These are phyloP conservation scores for Oryza glumipatula DNA, from an alignment of 176 grass and related monocot species.

Conservation along the genomic window DNA sequence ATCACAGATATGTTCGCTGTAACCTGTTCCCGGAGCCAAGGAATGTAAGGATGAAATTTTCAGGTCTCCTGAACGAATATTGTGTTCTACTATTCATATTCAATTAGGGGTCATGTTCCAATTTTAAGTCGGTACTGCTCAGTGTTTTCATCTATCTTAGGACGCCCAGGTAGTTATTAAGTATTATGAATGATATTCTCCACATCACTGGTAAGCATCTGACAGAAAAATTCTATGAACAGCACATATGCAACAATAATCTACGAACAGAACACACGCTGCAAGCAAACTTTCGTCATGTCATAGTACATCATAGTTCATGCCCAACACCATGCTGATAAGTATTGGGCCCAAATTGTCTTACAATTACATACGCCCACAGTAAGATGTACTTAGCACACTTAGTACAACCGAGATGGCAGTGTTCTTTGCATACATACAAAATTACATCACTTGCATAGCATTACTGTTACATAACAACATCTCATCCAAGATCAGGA, in stretches of 20 bases:
- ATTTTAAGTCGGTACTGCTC: neutral
- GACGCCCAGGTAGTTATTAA: neutral
- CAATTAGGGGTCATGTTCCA: neutral
- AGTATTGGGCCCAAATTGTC: neutral
- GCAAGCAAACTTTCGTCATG: neutral
- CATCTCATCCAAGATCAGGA: slow-evolving; percentile 82
- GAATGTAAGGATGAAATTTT: neutral
- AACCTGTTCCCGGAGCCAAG: neutral
- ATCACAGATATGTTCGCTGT: neutral
- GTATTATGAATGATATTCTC: neutral
- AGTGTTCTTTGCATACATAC: slow-evolving; percentile 22
- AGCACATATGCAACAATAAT: neutral
- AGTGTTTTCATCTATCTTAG: neutral
- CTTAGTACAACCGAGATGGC: slow-evolving; percentile 4
- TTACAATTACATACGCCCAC: slow-evolving; percentile 20
- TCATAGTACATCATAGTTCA: neutral
- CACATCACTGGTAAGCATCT: neutral
- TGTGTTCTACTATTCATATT: neutral
- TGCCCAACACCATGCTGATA: neutral
- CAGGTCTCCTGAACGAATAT: neutral
- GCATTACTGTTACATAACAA: neutral
- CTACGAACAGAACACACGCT: neutral
- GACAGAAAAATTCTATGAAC: neutral
- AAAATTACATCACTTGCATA: neutral
- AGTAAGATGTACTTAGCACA: slow-evolving; percentile 3